Evolutionary conservation across 345 rosid genomes (phyloP).

Genomic region (Salix brachista): DNA sequence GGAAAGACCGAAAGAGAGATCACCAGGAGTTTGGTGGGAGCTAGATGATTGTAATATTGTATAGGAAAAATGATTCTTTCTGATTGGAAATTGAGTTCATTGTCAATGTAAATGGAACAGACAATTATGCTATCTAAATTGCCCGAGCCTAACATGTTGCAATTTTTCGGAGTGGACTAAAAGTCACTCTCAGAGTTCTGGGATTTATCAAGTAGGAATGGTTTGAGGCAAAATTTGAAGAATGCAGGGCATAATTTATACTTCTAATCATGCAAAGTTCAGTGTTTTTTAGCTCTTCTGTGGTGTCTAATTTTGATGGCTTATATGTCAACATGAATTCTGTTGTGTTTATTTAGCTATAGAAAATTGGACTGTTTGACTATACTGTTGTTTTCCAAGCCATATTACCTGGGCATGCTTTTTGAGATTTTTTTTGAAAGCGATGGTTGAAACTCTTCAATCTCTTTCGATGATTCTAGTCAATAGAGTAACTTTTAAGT

Average conservation of each 20-base stretch:
- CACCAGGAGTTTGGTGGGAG: not conserved
- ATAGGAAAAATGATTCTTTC: not conserved
- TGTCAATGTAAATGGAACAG: not conserved
- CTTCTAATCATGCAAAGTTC: not conserved
- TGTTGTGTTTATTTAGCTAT: too few relatives aligned
- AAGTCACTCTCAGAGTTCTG: not conserved
- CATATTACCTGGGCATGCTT: too few relatives aligned
- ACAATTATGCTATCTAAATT: not conserved
- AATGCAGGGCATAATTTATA: not conserved
- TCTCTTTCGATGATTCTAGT: not conserved
- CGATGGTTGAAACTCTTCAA: too few relatives aligned
- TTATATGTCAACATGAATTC: too few relatives aligned
- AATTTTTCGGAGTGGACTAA: not conserved
- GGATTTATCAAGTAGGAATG: not conserved
- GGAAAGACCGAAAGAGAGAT: not conserved
- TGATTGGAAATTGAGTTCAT: not conserved
- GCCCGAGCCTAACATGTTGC: not conserved
- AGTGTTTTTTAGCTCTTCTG: too few relatives aligned
- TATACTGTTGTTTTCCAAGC: too few relatives aligned
- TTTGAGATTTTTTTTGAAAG: too few relatives aligned
- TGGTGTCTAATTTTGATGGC: too few relatives aligned
- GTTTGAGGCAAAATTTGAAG: not conserved
- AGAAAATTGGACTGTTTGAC: too few relatives aligned
- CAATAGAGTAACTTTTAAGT: not conserved
- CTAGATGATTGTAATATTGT: not conserved